Evolutionary conservation across 2,329 filamentous ascomycete genomes (phyloP), one percentile per base, ranked within the genome.

Genomic region (Trichoderma harzianum): DNA sequence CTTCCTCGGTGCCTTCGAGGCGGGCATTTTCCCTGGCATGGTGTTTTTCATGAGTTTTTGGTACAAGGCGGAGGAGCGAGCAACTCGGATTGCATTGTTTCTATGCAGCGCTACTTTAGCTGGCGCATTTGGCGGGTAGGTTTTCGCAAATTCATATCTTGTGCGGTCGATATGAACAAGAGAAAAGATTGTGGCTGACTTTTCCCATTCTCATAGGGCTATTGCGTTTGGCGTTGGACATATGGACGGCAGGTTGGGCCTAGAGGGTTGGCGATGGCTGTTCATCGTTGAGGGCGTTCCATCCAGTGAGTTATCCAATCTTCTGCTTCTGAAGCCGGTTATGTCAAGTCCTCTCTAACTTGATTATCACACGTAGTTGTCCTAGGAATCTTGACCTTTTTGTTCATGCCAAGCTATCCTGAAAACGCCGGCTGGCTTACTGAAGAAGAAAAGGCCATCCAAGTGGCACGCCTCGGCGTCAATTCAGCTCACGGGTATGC

Each of bases 81-180:
- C 62, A 3, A 65, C 62, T 34, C 62, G 62, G 11, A 65, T 65
- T 7, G 62, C 62, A 5, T 7, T 65, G 5, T 65, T 65, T 8
- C 62, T 65, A 2, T 65, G 62, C 28, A 65, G 62, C 12, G 62
- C 62, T 24, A 65, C 62, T 2, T 7, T 65, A 14, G 62, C 62
- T 65, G 62, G 62, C 24, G 62, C 62, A 18, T 65, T 65, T 65
- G 62, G 62, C 62, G 62, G 62, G 62, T 65, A 65, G 1, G 62
- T 65, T 28, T 16, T 14, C n/a, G 7, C 5, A 4, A 24, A 8
- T 1, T 51, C n/a, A 0, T 6, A 5, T 1, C n/a, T 7, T 3
- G n/a, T 7, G 18, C 11, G 0, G n/a, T 39, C 11, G 24, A 24
- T 61, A 26, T 7, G 1, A 16, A 14, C 2, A 51, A 21, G 43